Evolutionary conservation across 2,329 filamentous ascomycete species (phyloP).

Genomic region (Fusarium subtropicale): DNA sequence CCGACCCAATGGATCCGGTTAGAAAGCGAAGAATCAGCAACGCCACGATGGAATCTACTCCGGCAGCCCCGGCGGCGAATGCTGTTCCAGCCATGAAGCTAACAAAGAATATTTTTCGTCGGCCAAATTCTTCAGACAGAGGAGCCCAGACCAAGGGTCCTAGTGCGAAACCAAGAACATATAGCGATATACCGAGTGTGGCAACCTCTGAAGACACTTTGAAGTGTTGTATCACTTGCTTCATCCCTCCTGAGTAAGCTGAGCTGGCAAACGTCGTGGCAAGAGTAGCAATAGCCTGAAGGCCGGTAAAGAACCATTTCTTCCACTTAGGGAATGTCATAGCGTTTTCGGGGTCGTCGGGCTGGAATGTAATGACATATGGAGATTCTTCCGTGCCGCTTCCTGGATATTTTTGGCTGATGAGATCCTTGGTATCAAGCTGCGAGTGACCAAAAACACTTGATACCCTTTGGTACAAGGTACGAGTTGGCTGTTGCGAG

Average conservation of each 20-base stretch:
- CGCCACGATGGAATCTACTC: conserved; percentile 64
- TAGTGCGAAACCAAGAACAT: conserved; percentile 70
- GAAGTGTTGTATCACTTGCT: conserved; percentile 66
- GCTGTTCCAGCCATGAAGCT: conserved; percentile 67
- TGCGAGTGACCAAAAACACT: not conserved
- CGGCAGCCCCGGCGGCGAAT: conserved; percentile 71
- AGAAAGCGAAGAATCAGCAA: conserved; percentile 50
- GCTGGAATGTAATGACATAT: conserved; percentile 76
- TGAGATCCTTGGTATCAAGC: not conserved
- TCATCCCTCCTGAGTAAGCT: conserved; percentile 69
- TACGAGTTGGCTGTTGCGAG: too few relatives aligned
- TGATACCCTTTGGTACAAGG: rapidly evolving
- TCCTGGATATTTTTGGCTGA: conserved; percentile 60
- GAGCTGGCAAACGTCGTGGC: conserved; percentile 76
- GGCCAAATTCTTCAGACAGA: conserved; percentile 71
- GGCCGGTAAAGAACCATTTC: conserved; percentile 73
- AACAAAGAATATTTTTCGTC: conserved; percentile 67
- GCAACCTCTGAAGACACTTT: conserved; percentile 62
- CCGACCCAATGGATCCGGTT: conserved; percentile 1
- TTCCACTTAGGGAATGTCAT: conserved; percentile 63
- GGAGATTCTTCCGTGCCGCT: conserved; percentile 73
- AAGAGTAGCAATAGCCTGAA: conserved; percentile 69
- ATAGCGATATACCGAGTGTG: conserved; percentile 72
- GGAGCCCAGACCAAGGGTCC: conserved; percentile 75
- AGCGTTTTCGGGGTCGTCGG: conserved; percentile 73